Percentiles rank a stretch among this genome's conserved stretches.
Evolutionary conservation across 176 grass and related monocot genomes (phyloP).

Genomic region (Bolboschoenus planiculmis): DNA sequence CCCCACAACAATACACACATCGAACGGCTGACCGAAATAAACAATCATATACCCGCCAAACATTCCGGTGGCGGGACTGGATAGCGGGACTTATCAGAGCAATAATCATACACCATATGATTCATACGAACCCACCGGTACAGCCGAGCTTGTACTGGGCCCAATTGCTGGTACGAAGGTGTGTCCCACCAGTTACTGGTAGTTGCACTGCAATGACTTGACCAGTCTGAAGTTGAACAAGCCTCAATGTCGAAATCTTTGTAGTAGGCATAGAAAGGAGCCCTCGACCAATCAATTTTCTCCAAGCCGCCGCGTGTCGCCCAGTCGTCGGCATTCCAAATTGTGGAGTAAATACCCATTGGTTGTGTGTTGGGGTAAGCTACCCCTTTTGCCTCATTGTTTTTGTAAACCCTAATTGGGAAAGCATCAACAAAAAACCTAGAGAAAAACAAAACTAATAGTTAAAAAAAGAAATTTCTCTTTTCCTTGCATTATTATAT

Average conservation of each 20-base stretch:
- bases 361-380: constrained; percentile 41
- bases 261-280: constrained; percentile 57
- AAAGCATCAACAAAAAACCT: constrained; percentile 56
- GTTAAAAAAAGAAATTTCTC: background rate
- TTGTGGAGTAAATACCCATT: constrained; percentile 45
- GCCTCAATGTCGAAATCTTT: constrained; percentile 38
- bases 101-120: constrained; percentile 63
- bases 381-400: constrained; percentile 26
- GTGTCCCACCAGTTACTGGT: constrained; percentile 31
- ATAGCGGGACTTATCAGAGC: constrained; percentile 42
- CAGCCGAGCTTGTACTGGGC: constrained; percentile 2
- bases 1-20: background rate
- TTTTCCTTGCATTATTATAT: background rate
- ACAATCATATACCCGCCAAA: constrained; percentile 27
- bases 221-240: constrained; percentile 15
- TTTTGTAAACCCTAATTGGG: constrained; percentile 49
- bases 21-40: background rate
- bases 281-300: constrained; percentile 55
- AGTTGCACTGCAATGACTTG: constrained; percentile 17
- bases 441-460: background rate
- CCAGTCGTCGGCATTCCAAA: constrained; percentile 66
- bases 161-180: constrained; percentile 28
- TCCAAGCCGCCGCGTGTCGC: constrained; percentile 52
- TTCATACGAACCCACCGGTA: constrained; percentile 30
- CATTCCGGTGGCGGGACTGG: constrained; percentile 37